Evolutionary conservation across 768 basidiomycete genomes (phyloP).

Genomic region (Boletus subcaerulescens): DNA sequence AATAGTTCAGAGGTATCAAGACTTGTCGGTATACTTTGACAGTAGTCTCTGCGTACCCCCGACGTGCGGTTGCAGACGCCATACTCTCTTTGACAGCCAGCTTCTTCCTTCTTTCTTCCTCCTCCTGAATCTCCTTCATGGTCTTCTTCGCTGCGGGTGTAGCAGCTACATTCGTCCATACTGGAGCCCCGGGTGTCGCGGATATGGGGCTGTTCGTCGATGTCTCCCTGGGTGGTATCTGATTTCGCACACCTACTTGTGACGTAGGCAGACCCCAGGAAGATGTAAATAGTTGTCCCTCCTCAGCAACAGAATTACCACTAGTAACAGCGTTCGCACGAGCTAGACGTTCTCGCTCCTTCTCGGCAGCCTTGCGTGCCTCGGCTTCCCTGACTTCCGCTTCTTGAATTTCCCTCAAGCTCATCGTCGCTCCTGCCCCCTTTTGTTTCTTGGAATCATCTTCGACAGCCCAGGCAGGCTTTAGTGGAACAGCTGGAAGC

Average conservation of each 20-base stretch:
- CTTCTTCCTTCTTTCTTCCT: constrained; percentile 88
- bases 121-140: constrained; percentile 98
- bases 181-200: constrained; percentile 40
- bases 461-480: constrained; percentile 65
- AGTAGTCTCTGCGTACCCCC: constrained; percentile 78
- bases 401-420: constrained; percentile 93
- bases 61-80: constrained; percentile 53
- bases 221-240: constrained; percentile 42
- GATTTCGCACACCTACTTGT: constrained; percentile 59
- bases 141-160: constrained; percentile 71
- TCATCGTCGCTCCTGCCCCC: constrained; percentile 45
- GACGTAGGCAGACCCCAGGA: constrained; percentile 89
- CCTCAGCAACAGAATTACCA: constrained; percentile 44
- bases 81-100: constrained; percentile 55
- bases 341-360: constrained; percentile 62
- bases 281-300: constrained; percentile 58
- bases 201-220: constrained; percentile 25
- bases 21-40: constrained; percentile 51
- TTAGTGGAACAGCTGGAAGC: constrained; percentile 32
- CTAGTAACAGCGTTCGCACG: constrained; percentile 41
- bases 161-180: constrained; percentile 71
- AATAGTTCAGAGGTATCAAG: neutral
- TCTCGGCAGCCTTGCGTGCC: constrained; percentile 69
- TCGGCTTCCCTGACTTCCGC: constrained; percentile 82
- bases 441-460: constrained; percentile 63